Evolutionary conservation across 2,329 filamentous ascomycete species (phyloP), one percentile per base, ranked within the genome.

Genomic region (Claviceps sp.): DNA sequence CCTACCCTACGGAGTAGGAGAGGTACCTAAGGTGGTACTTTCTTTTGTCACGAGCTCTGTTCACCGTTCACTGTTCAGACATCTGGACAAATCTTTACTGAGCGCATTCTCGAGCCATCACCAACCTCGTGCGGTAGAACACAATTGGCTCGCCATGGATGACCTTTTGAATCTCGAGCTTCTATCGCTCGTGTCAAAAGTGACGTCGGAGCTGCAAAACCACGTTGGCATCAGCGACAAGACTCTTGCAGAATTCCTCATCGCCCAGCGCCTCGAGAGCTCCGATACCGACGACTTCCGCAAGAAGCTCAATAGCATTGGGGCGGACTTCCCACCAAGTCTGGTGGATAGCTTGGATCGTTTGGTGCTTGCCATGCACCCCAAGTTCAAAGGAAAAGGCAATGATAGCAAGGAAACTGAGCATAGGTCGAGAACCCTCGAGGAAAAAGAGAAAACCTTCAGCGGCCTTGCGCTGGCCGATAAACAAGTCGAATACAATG

Each of bases 201-300:
- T 98, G 60, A 89, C 89, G 14, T 91, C 86, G 17, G 93, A 98
- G 69, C 77, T 98, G 50, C 85, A 95, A 61, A 98, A 98, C 64
- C 88, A 98, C 69, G 71, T 97, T 54, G 88, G 90, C 52, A 82
- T 96, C 60, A 86, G 80, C 65, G 90, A 98, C 70, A 96, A 95
- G 69, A 95, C 88, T 5, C 81, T 98, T 26, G 90, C 93, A 59
- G 93, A 98, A 68, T 98, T 95, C 64, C 82, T 98, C 61, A 95
- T 98, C 63, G 86, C 86, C 55, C 86, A 95, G 65, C 88, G 95
- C 61, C 70, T 85, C 65, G 80, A 90, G 76, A 86, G 82, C 71
- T 76, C 74, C 49, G 78, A 77, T 29, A 74, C 87, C 52, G 68
- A 76, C 50, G 82, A 86, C 29, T 98, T 97, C 72, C 86, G 86